Evolutionary conservation across 495 filamentous ascomycete species (phyloP), one percentile per base, ranked within the genome.

Genomic region (Pseudotulostoma volvatum): DNA sequence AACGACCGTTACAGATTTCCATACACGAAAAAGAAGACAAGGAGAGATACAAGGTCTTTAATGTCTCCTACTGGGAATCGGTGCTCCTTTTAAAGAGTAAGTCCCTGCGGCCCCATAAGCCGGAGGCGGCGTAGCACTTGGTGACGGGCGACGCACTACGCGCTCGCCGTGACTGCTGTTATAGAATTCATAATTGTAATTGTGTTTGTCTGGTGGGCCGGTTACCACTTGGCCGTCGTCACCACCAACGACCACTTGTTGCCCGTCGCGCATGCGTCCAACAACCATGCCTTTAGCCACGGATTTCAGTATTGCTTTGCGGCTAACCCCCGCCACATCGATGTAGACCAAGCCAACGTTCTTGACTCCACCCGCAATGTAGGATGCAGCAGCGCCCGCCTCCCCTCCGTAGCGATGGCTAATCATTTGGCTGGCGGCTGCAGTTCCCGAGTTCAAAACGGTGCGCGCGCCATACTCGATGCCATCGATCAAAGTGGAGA

Each of bases 221-320:
- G n/a, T n/a, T n/a, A n/a, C n/a, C n/a, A n/a, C n/a, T n/a, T n/a
- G n/a, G n/a, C 80, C 77, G 43, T 84, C 80, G 9, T 79, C 83
- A 31, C 73, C 74, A 11, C 88, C 84, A 31, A 95, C 81, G 5
- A 96, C 72, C 16, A 93, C 67, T 41, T 88, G 73, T n/a, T 87
- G 79, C 4, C 81, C 83, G 18, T 85, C 78, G 17, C 68, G 69
- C 46, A 94, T 88, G 34, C 73, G 75, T 11, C 90, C 90, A 13
- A 97, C 81, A 0, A 96, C 83, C 88, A 95, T 93, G n/a, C 92
- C 90, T 62, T 93, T 95, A 15, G 92, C 90, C 3, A 97, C 90
- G 2, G 67, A 70, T 64, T 92, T 97, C 44, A 97, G 73, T 36
- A 97, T 70, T 0, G 92, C 92, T 43, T 79, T 68, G 9, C 90